Base-by-base conservation (phyloP, 768 basidiomycete genomes). In the Pholiota microspora region DNA sequence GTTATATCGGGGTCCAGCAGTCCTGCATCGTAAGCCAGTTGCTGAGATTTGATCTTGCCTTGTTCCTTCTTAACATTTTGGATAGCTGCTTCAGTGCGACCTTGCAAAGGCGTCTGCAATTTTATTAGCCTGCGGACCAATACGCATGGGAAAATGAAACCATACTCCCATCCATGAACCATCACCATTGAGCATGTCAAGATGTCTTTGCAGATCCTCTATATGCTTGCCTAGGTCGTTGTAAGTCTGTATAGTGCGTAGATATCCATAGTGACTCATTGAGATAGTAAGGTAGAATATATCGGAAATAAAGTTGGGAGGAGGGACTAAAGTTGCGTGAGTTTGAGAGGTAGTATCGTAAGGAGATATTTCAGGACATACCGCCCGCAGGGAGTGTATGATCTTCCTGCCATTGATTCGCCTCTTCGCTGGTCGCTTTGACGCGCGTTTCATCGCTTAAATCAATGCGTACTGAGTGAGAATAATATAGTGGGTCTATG, bases 301-400 rank as follows among this genome's bases (percentile, higher is more conserved):
- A 40, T 98, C 88, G 5, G 96, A 93, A 58, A 98, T 93, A 70
- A 99, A 99, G 67, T 97, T 97, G 2, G 90, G 85, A 4, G 85
- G 67, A 2, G 82, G 67, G n/a, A 79, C 85, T 84, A 28, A 24
- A 36, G 24, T 4, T 29, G 21, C 15, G 5, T 29, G 25, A 31
- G 10, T 15, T 21, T 16, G 9, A 2, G 15, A 29, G 4, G n/a
- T 15, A 13, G 46, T 1, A 21, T 16, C 2, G 1, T 7, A 10
- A 13, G 12, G 1, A 40, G 7, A 8, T 12, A 28, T 48, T 57
- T 25, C 56, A n/a, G n/a, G n/a, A 84, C 40, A 51, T 13, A 51
- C 51, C 51, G 21, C 86, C 81, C 47, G 68, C 69, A 38, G 76
- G 59, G 13, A 71, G 64, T 57, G 71, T 71, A 49, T 84, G 77